Evolutionary conservation across 163 green algal genomes (phyloP), one percentile per base, ranked within the genome.

Genomic region (Coccomyxa subellipsoidea): DNA sequence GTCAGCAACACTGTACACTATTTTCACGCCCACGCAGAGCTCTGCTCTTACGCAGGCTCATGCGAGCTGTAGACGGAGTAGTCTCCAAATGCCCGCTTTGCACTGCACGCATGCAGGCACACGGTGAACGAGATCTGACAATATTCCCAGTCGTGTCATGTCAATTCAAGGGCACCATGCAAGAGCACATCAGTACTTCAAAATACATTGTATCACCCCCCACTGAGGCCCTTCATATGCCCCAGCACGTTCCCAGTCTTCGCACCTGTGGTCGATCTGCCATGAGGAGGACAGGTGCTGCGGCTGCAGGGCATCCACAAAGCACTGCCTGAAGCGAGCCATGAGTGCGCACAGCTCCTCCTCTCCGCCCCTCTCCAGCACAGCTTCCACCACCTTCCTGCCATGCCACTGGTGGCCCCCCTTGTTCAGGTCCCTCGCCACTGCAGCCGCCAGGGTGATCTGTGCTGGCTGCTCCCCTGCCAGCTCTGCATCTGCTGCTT

Each of bases 231-330:
- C 4, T 6, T 73, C 10, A 73, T 8, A 18, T 73, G 66, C 66
- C n/a, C 31, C 18, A 32, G 8, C 8, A 32, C 4, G 7, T 2
- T 36, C 21, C n/a, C 10, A 7, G 4, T 36, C 4, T 32, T 4
- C 66, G 66, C n/a, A 73, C 66, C 66, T 73, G 31, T 82, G 79
- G 54, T 69, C 84, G 54, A 80, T 88, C 27, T 69, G 79, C 34
- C 72, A 82, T 4, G 53, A 80, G 29, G 71, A 84, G 27, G 66
- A 86, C 10, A 78, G 10, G 10, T 78, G 72, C 36, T 53, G 31
- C 31, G 72, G 72, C 27, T 78, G 31, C 37, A 78, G 37, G 0
- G 7, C 36, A 54, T 78, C 72, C 32, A 78, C 72, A 40, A 78
- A 78, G 72, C 36, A 47, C 5, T 78, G 36, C 36, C 72, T 21